Conservation (phyloP, 352 stramenopile genomes). For the Phytophthora multivora region DNA sequence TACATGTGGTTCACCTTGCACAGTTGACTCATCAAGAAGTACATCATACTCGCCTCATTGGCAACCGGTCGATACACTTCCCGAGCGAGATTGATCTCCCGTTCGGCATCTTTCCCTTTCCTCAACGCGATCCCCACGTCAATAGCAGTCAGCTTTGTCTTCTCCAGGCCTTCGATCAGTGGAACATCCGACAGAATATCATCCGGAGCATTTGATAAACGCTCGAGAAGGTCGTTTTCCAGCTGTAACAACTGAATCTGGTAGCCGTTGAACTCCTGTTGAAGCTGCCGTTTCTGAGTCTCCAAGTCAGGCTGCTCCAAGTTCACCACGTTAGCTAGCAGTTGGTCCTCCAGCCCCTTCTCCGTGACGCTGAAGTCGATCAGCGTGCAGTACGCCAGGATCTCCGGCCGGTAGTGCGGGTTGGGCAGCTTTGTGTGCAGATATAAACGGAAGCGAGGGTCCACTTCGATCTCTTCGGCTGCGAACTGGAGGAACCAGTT, state of each 20-base stretch:
- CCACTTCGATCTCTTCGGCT: slow-evolving; percentile 90
- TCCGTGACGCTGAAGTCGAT: slow-evolving; percentile 96
- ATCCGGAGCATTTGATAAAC: slow-evolving; percentile 90
- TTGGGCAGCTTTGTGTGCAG: slow-evolving; percentile 93
- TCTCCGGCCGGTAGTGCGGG: slow-evolving; percentile 91
- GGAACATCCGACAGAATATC: slow-evolving; percentile 92
- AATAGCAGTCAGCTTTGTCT: slow-evolving; percentile 89
- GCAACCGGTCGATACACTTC: slow-evolving; percentile 92
- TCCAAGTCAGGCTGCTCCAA: slow-evolving; percentile 90
- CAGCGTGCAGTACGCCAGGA: slow-evolving; percentile 92
- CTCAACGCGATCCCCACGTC: slow-evolving; percentile 86
- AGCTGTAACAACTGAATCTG: slow-evolving; percentile 92
- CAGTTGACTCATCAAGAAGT: slow-evolving; percentile 92
- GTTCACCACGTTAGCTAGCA: slow-evolving; percentile 90
- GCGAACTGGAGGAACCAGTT: slow-evolving; percentile 90
- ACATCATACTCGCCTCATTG: slow-evolving; percentile 90
- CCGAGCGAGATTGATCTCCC: slow-evolving; percentile 90
- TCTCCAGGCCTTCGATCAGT: slow-evolving; percentile 92
- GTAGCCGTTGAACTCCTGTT: slow-evolving; percentile 92
- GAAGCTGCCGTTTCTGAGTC: slow-evolving; percentile 86
- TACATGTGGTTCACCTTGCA: slow-evolving; percentile 94
- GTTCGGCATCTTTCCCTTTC: slow-evolving; percentile 88
- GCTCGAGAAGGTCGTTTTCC: slow-evolving; percentile 90
- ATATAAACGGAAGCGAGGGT: slow-evolving; percentile 87
- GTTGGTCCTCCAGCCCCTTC: slow-evolving; percentile 89